phyloP scores from a whole-genome alignment of 805 yeast genomes.

The Candida ortonii region DNA sequence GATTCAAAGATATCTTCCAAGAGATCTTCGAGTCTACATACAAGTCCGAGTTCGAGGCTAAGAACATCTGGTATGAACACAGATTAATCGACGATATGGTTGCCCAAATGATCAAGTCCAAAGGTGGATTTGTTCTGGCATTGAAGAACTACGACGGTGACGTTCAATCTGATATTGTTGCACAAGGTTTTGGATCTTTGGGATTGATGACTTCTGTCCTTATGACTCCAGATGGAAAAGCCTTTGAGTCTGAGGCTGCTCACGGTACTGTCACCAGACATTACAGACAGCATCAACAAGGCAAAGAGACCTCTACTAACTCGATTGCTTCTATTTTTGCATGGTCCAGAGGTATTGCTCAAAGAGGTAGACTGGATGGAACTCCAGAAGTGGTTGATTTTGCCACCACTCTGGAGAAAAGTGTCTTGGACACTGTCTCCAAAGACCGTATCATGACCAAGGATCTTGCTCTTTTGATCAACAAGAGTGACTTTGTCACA shows the following conservation, averaged over 20 bases:
- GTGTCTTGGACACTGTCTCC: slow-evolving; percentile 70
- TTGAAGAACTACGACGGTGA: slow-evolving; percentile 85
- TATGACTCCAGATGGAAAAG: slow-evolving; percentile 81
- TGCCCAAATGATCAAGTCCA: slow-evolving; percentile 82
- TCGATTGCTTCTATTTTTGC: slow-evolving; percentile 85
- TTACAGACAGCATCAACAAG: slow-evolving; percentile 76
- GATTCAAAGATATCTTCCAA: slow-evolving; percentile 78
- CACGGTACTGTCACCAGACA: slow-evolving; percentile 89
- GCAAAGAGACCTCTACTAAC: slow-evolving; percentile 80
- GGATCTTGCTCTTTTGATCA: slow-evolving; percentile 67
- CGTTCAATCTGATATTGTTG: slow-evolving; percentile 81
- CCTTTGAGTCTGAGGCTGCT: slow-evolving; percentile 85
- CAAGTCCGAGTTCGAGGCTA: slow-evolving; percentile 52
- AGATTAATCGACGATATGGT: slow-evolving; percentile 86
- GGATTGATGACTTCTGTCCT: slow-evolving; percentile 83
- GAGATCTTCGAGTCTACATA: slow-evolving; percentile 59
- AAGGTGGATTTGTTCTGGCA: slow-evolving; percentile 79
- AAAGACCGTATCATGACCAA: slow-evolving; percentile 78
- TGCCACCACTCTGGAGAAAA: slow-evolving; percentile 61
- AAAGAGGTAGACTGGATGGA: slow-evolving; percentile 73
- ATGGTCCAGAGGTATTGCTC: slow-evolving; percentile 81
- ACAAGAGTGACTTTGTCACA: slow-evolving; percentile 62
- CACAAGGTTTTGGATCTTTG: slow-evolving; percentile 82
- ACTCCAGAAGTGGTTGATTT: slow-evolving; percentile 70
- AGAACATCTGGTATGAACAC: slow-evolving; percentile 72